Evolutionary conservation across 345 rosid species (phyloP), one percentile per base, ranked within the genome.

Genomic region (Eucalyptus sp.): DNA sequence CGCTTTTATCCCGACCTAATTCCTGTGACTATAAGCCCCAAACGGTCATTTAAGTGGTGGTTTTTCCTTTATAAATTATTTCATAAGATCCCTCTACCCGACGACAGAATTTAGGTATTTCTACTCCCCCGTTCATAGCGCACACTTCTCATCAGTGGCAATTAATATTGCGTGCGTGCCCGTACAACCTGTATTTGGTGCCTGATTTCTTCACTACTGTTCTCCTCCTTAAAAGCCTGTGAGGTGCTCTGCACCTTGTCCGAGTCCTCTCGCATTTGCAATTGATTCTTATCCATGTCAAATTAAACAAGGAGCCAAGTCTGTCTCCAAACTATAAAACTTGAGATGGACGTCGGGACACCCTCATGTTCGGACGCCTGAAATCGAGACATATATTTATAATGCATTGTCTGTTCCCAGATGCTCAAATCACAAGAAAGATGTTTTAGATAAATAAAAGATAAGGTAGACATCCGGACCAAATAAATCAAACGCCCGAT

Each of bases 201-300:
- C 2, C 66, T 5, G 66, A 60, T 60, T 25, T 27, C 66, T 60
- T 60, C n/a, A 25, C 66, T 27, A 25, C 31, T 60, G 5, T 27
- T 25, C n/a, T 60, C 66, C n/a, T 60, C n/a, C 66, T 0, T 60
- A 60, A 0, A 60, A 60, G 66, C 15, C n/a, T 60, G 13, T 25
- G 66, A 60, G 66, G n/a, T 5, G 66, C 66, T 27, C 29, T 3
- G 31, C 29, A 60, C n/a, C 66, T 60, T 27, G 3, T 60, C 11
- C 2, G 7, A 60, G 66, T 3, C 31, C 66, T 60, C 66, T 25
- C 8, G 3, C 66, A 60, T 60, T 60, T 60, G 13, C 62, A 56
- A 4, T 24, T 3, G 66, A 24, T 60, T 12, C 66, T 60, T 60
- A 27, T 27, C 66, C 66, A 5, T 11, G 66, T 60, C 15, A 15